phyloP scores from a whole-genome alignment of 2,329 filamentous ascomycete genomes.

The Dothistroma septosporum region DNA sequence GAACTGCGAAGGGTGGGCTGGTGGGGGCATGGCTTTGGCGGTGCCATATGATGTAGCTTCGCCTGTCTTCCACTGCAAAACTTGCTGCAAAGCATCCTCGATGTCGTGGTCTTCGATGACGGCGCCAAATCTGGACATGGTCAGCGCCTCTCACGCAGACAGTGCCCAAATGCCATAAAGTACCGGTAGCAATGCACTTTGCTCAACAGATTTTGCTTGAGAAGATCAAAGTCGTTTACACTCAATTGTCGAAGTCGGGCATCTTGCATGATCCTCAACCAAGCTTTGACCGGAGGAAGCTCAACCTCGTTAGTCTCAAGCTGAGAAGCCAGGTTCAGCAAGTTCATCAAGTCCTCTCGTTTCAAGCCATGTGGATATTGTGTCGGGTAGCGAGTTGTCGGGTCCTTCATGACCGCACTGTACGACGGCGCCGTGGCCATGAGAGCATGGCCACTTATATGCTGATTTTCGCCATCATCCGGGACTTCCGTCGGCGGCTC shows the following conservation, averaged over 20 bases:
- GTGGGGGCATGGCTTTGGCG: neutral
- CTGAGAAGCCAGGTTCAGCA: conserved; percentile 19
- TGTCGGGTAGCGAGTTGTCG: conserved; percentile 11
- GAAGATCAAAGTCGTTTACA: conserved; percentile 15
- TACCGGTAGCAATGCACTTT: conserved; percentile 25
- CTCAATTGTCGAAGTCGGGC: conserved; percentile 10
- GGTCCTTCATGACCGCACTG: conserved; percentile 17
- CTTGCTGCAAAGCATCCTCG: conserved; percentile 13
- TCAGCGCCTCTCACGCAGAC: neutral
- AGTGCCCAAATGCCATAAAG: neutral
- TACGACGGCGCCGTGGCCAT: conserved; percentile 21
- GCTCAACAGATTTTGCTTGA: conserved; percentile 16
- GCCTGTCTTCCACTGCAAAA: conserved; percentile 13
- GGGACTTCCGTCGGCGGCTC: conserved; percentile 18
- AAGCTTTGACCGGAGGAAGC: conserved; percentile 22
- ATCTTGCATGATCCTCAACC: conserved; percentile 23
- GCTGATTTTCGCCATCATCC: conserved; percentile 22
- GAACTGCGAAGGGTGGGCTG: neutral
- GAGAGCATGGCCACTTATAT: conserved; percentile 24
- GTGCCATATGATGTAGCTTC: neutral
- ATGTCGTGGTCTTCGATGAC: conserved; percentile 21
- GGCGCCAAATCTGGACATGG: conserved; percentile 17
- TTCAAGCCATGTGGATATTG: conserved; percentile 17
- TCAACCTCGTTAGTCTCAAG: conserved; percentile 20
- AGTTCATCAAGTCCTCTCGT: conserved; percentile 17